phyloP scores from a whole-genome alignment of 2,329 filamentous ascomycete species.

The Arthrobotrys sphaeroides region DNA sequence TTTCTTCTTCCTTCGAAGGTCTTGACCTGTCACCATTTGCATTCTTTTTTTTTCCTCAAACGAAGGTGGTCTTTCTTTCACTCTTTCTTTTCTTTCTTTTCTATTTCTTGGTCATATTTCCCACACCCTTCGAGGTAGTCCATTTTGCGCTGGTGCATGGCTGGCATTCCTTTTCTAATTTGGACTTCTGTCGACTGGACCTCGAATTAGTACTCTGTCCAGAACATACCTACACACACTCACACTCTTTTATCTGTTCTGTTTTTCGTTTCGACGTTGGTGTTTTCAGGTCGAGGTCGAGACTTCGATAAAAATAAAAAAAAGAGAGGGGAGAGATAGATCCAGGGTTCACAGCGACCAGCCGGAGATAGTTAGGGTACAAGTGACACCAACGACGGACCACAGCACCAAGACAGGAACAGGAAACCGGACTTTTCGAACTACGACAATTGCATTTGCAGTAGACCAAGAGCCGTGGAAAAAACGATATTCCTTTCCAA shows the following conservation, averaged over 20 bases:
- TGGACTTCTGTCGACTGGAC: not conserved
- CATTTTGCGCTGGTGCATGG: slow-evolving; percentile 8
- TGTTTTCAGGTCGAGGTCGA: not conserved
- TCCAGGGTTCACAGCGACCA: slow-evolving; percentile 4
- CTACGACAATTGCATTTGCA: not conserved
- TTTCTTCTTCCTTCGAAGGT: slow-evolving; percentile 3
- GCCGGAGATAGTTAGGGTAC: slow-evolving; percentile 13
- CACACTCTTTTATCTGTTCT: not conserved
- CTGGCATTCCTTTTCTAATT: slow-evolving; percentile 30
- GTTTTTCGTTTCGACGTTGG: not conserved
- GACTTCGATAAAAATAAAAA: not conserved
- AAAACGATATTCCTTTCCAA: not conserved
- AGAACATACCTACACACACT: not conserved
- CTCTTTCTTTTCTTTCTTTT: slow-evolving; percentile 7
- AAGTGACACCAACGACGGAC: slow-evolving; percentile 2
- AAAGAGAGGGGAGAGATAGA: not conserved
- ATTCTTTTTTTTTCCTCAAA: not conserved
- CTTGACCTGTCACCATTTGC: too few relatives aligned
- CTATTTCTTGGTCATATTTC: slow-evolving; percentile 29
- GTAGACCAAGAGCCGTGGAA: not conserved
- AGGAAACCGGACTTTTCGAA: too few relatives aligned
- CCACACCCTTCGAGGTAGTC: slow-evolving; percentile 22
- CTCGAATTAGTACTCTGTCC: not conserved
- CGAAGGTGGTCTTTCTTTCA: not conserved
- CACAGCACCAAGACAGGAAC: not conserved